phyloP scores from a whole-genome alignment of 495 filamentous ascomycete genomes.

The Hypoxylon subgilvum region DNA sequence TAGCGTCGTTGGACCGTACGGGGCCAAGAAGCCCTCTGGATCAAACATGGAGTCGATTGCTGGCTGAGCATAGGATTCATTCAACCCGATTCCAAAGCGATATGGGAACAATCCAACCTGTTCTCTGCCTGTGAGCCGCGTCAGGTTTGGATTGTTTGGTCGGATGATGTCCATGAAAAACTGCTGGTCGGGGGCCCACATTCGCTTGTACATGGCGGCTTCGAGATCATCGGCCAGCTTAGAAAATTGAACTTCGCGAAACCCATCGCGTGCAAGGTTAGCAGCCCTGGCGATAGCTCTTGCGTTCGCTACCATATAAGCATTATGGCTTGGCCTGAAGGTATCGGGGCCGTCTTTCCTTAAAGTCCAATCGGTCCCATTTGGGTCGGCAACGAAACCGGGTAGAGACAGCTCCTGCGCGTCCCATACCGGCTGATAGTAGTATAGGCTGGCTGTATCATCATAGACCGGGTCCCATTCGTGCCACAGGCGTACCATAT shows the following conservation, averaged over 20 bases:
- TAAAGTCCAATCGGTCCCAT: constrained; percentile 37
- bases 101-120: constrained; percentile 54
- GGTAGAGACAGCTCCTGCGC: constrained; percentile 54
- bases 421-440: constrained; percentile 51
- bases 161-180: constrained; percentile 55
- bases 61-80: constrained; percentile 38
- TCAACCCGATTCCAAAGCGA: constrained; percentile 50
- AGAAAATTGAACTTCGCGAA: constrained; percentile 41
- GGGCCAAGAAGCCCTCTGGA: constrained; percentile 45
- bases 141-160: constrained; percentile 42
- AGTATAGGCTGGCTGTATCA: constrained; percentile 46
- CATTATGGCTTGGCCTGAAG: constrained; percentile 52
- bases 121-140: constrained; percentile 46
- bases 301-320: constrained; percentile 56
- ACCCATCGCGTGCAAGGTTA: constrained; percentile 35
- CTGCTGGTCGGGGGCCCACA: constrained; percentile 50
- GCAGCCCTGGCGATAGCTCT: constrained; percentile 49
- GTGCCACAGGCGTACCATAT: constrained; percentile 49
- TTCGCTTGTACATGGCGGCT: constrained; percentile 43
- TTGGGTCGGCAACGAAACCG: constrained; percentile 47
- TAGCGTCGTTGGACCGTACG: constrained; percentile 54
- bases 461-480: constrained; percentile 49
- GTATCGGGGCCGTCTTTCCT: constrained; percentile 51
- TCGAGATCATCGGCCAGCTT: constrained; percentile 44
- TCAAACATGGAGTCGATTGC: constrained; percentile 46